Evolutionary conservation across 352 stramenopile species (phyloP).

Genomic region (Pythium insidiosum): DNA sequence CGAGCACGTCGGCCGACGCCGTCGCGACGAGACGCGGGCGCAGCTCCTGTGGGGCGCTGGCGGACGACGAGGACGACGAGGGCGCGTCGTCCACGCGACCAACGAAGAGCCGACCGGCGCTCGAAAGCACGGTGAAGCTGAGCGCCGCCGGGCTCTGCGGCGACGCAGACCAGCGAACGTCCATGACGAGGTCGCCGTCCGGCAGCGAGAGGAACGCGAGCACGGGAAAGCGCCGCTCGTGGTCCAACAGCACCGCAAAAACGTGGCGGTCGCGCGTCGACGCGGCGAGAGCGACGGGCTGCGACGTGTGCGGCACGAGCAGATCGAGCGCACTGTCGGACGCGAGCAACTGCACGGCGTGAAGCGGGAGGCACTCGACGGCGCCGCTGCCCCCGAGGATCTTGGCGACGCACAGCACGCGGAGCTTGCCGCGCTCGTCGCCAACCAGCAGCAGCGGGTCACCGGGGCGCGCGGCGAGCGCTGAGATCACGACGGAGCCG

Average conservation of each 20-base stretch:
- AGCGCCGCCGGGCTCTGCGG: constrained; percentile 28
- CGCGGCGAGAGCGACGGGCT: constrained; percentile 37
- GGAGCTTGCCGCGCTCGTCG: constrained; percentile 46
- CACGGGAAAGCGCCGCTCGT: constrained; percentile 57
- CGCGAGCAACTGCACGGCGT: constrained; percentile 39
- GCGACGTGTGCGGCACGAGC: constrained; percentile 46
- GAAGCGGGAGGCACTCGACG: constrained; percentile 55
- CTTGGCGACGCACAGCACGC: constrained; percentile 47
- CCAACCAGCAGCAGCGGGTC: constrained; percentile 60
- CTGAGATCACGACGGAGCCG: constrained; percentile 26
- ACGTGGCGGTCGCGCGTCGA: constrained; percentile 36
- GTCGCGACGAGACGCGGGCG: constrained; percentile 36
- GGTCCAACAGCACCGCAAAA: constrained; percentile 60
- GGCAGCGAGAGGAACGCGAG: constrained; percentile 43
- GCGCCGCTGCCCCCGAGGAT: constrained; percentile 27
- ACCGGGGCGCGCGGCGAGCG: constrained; percentile 27
- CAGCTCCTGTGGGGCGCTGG: constrained; percentile 13
- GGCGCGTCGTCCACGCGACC: constrained; percentile 22
- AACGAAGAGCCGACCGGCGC: constrained; percentile 36
- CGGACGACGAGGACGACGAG: background rate
- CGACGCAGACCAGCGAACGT: constrained; percentile 49
- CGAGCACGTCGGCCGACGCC: constrained; percentile 27
- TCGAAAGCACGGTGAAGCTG: constrained; percentile 50
- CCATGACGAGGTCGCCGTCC: constrained; percentile 28
- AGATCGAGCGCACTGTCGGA: constrained; percentile 30